Evolutionary conservation across 768 basidiomycete species (phyloP), one percentile per base, ranked within the genome.

Genomic region (Tylopilus balloui): DNA sequence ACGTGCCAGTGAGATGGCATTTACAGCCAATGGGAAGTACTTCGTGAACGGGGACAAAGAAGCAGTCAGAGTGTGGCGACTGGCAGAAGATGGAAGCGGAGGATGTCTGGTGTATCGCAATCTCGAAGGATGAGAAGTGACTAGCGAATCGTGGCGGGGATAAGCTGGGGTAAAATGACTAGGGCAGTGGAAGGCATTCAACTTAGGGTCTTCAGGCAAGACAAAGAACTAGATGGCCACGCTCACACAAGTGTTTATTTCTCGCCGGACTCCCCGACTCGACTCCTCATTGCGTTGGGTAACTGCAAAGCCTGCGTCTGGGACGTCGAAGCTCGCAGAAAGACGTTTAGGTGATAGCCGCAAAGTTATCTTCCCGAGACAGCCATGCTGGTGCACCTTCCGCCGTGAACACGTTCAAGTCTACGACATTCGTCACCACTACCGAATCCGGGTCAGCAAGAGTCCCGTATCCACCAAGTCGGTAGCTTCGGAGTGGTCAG

Each of bases 351-450:
- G 55, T 57, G 17, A 7, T 47, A n/a, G 50, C 50, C 2, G 55
- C 50, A 7, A 56, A 52, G 28, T 56, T 47, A 19, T 57, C 55
- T 19, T 55, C 55, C 19, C 7, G 21, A 14, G 55, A 56, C 55
- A 11, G 45, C 50, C 19, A n/a, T n/a, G n/a, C n/a, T n/a, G n/a
- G n/a, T n/a, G n/a, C n/a, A 56, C 48, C 8, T 45, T 28, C 21
- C 54, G 27, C 21, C 54, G 27, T 6, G 49, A 47, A 20, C 25
- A 21, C 10, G 38, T 56, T 34, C 42, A 38, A 32, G n/a, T 56
- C 45, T 52, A 52, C 27, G 32, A 56, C 37, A 36, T 34, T n/a
- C 19, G 13, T 55, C 12, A 31, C 13, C 23, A 13, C 28, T 6
- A 35, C 52, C 12, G 31, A 29, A 1, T 2, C 17, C 15, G 32